These are phyloP conservation scores for Larix sibirica DNA, from an alignment of 83 land plant genomes.

Conservation along the genomic window DNA sequence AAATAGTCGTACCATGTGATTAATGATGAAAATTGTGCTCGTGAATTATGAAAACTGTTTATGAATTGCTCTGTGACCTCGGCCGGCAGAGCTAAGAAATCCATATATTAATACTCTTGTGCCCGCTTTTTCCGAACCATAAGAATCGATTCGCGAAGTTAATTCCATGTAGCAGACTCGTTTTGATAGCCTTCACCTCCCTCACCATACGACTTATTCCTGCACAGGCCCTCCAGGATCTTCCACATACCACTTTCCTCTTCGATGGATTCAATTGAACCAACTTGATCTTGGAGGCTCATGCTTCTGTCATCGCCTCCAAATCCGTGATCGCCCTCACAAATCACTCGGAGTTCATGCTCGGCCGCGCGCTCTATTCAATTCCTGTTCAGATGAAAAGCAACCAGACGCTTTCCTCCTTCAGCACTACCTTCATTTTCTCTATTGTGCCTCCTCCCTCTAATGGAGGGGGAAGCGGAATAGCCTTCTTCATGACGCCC, in stretches of 20 bases:
- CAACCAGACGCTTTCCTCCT: neutral
- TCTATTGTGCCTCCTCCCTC: conserved; percentile 1
- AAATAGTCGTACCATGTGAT: too few species aligned
- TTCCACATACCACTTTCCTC: neutral
- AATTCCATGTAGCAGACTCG: too few species aligned
- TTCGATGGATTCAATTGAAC: neutral
- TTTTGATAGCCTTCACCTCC: too few species aligned
- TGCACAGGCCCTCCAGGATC: too few species aligned
- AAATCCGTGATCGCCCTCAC: neutral
- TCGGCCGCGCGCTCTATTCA: neutral
- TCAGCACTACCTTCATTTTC: conserved; percentile 16
- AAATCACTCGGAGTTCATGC: neutral
- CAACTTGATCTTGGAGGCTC: neutral
- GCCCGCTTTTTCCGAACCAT: too few species aligned
- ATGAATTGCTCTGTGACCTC: too few species aligned
- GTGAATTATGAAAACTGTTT: too few species aligned
- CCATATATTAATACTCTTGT: too few species aligned
- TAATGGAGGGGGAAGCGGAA: conserved; percentile 8
- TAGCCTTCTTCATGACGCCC: conserved; percentile 22
- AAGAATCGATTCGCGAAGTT: too few species aligned
- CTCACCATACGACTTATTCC: too few species aligned
- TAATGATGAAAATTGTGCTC: too few species aligned
- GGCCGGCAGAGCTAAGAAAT: too few species aligned
- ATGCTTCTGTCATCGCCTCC: neutral
- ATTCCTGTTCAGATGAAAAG: neutral